Evolutionary conservation across 257 asterid species (phyloP), one percentile per base, ranked within the genome.

Genomic region (Solanum chmielewskii): DNA sequence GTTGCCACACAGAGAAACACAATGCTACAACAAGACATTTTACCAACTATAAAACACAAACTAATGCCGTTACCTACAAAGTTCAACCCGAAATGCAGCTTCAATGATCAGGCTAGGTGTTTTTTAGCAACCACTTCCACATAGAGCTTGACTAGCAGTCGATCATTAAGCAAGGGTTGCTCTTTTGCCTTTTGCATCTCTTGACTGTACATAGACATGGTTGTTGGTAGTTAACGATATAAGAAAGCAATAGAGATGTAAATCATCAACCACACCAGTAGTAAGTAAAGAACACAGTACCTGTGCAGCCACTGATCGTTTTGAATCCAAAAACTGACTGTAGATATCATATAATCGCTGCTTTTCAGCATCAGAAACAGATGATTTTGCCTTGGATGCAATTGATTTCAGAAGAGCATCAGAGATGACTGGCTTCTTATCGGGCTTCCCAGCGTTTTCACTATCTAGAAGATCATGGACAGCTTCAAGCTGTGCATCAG

Each of bases 401-500:
- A 95, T 88, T 18, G 93, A 92, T 88, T 89, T 94, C 91, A 97
- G 42, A 85, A 94, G 95, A 85, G 93, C 87, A 83, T 87, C 85
- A 29, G 93, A 91, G 86, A 97, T 96, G 83, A 93, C 90, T 4
- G 98, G 99, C 96, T 75, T 88, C 91, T 90, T 92, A 35, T 91
- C 92, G 23, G 92, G 68, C 86, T 90, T 60, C 70, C 41, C 88
- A 76, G 89, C 92, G 69, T 89, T 88, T 52, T 88, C 92, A 84
- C 88, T 89, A 85, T 91, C 95, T 76, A 97, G 88, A 89, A 94
- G 89, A 86, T 91, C 90, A 86, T 97, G 99, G 85, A 95, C 99
- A 76, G 98, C 98, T 89, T 94, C 98, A 77, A 97, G 99, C 89
- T 95, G 99, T 76, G 98, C 92, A 84, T 97, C 99, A 1, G 98